Base-by-base conservation (phyloP, 192 early-diverging fungal genomes). In the Dissophora ornata region DNA sequence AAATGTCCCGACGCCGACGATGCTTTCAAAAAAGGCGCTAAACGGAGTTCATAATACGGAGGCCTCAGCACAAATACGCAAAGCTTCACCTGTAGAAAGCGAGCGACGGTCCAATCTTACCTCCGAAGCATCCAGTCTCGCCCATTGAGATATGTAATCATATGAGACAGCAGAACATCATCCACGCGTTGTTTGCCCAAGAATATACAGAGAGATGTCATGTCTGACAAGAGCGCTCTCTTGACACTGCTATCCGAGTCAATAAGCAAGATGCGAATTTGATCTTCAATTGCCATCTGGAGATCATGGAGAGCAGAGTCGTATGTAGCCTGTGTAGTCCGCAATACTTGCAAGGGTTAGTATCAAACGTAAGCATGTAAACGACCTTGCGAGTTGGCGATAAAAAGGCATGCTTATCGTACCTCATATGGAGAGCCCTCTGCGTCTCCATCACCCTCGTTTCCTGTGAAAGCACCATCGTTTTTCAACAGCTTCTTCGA, bases 131-230 rank as follows among this genome's bases (percentile, higher is more conserved):
- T 89, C 97, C 96, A 98, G 65, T 99, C 96, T 25, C 88, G 85
- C 54, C 96, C 97, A 79, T 99, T 99, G 49, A 99, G 82, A 58
- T 97, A 99, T 0, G 97, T 99, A 50, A 99, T 96, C 79, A 97
- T 92, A 71, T 99, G 97, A 28, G 90, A 90, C 13, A 98, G 77
- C 28, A 96, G 66, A 1, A 94, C 85, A 71, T 96, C 95, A 57
- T 93, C 92, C 0, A 93, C 87, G 38, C 89, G 85, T 53, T 92
- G 90, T 15, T 89, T 84, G 22, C 95, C 95, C 66, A 96, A 90
- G 53, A 96, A 95, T 30, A 93, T 82, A 60, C 92, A 93, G 19
- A 96, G 77, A 18, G 89, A 86, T 4, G 94, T 83, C 71, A 95
- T 93, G 33, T 95, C 91, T 44, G 85, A 83, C 41, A 99, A 79